phyloP scores from a whole-genome alignment of 352 stramenopile species.

The Pythium volutum region DNA sequence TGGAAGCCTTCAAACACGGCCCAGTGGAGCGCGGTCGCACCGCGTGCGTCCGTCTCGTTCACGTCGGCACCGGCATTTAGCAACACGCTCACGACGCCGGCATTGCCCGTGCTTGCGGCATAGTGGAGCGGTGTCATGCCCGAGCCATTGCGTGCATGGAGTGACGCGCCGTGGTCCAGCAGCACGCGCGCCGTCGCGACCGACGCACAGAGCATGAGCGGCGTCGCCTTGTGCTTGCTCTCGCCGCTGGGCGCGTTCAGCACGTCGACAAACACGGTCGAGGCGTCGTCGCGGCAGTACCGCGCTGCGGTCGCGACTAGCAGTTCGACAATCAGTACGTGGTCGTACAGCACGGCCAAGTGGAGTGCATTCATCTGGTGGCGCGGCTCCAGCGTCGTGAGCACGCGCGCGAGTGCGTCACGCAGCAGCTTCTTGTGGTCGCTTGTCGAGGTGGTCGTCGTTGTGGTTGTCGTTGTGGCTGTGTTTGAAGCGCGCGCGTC shows the following conservation, averaged over 20 bases:
- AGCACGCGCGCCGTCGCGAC: slow-evolving; percentile 56
- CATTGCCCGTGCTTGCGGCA: slow-evolving; percentile 73
- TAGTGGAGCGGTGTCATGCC: slow-evolving; percentile 84
- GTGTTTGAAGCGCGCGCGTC: slow-evolving; percentile 15
- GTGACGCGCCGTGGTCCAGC: slow-evolving; percentile 48
- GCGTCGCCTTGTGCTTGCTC: slow-evolving; percentile 65
- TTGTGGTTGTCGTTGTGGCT: slow-evolving; percentile 6
- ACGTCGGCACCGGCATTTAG: slow-evolving; percentile 58
- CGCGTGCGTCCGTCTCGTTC: slow-evolving; percentile 65
- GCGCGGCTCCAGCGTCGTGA: slow-evolving; percentile 61
- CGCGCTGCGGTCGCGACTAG: slow-evolving; percentile 43
- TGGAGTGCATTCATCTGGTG: slow-evolving; percentile 79
- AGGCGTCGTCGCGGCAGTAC: slow-evolving; percentile 30
- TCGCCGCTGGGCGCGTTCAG: slow-evolving; percentile 56
- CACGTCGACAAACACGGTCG: slow-evolving; percentile 34
- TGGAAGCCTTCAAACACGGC: slow-evolving; percentile 84
- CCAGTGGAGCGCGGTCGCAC: slow-evolving; percentile 76
- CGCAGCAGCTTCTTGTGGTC: neutral
- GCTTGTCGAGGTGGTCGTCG: too few species aligned
- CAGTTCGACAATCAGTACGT: slow-evolving; percentile 58
- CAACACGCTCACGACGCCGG: slow-evolving; percentile 65
- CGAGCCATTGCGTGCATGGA: slow-evolving; percentile 61
- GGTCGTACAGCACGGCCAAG: slow-evolving; percentile 73
- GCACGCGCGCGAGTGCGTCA: slow-evolving; percentile 39
- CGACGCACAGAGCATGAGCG: slow-evolving; percentile 75